A percentile compares a stretch with the other conserved stretches of the same genome.
Evolutionary conservation across 495 filamentous ascomycete genomes (phyloP).

Genomic region (Xylaria grammica): DNA sequence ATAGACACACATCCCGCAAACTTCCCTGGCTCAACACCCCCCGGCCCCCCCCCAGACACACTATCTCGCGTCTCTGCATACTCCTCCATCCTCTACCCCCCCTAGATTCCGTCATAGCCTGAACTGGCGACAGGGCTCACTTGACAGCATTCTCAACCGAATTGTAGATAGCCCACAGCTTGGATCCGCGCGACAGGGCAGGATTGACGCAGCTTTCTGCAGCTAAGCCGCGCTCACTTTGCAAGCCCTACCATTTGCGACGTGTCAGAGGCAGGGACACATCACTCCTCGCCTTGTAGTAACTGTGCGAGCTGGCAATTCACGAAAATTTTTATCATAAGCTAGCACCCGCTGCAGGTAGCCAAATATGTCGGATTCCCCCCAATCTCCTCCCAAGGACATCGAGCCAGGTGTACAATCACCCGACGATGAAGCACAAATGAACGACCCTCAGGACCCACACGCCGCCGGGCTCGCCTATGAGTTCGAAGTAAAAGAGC

Average conservation of each 20-base stretch:
- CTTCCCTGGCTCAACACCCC: conserved; percentile 15
- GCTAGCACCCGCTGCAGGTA: conserved; percentile 68
- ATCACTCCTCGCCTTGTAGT: conserved; percentile 52
- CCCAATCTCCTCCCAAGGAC: conserved; percentile 92
- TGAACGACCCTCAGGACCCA: conserved; percentile 66
- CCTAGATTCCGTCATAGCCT: conserved; percentile 54
- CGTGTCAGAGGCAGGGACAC: conserved; percentile 59
- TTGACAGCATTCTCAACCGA: conserved; percentile 38
- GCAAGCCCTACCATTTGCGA: conserved; percentile 59
- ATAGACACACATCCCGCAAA: conserved; percentile 22
- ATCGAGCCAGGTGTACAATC: conserved; percentile 92
- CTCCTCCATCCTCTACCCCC: conserved; percentile 38
- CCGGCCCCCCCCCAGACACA: not conserved
- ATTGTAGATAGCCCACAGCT: conserved; percentile 45
- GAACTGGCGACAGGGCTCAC: conserved; percentile 49
- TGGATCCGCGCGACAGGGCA: conserved; percentile 47
- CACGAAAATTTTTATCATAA: conserved; percentile 62
- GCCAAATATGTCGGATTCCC: conserved; percentile 92
- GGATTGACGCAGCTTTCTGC: conserved; percentile 54
- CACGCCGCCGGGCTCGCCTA: conserved; percentile 65
- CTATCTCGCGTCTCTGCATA: conserved; percentile 32
- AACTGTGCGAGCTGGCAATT: conserved; percentile 59
- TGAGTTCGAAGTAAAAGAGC: conserved; percentile 99
- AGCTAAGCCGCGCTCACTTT: conserved; percentile 53
- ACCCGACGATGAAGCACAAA: conserved; percentile 78